Percentiles rank a stretch among this genome's conserved stretches.
Conservation (phyloP, 495 filamentous ascomycete species). For the Penicillium samsonianum region DNA sequence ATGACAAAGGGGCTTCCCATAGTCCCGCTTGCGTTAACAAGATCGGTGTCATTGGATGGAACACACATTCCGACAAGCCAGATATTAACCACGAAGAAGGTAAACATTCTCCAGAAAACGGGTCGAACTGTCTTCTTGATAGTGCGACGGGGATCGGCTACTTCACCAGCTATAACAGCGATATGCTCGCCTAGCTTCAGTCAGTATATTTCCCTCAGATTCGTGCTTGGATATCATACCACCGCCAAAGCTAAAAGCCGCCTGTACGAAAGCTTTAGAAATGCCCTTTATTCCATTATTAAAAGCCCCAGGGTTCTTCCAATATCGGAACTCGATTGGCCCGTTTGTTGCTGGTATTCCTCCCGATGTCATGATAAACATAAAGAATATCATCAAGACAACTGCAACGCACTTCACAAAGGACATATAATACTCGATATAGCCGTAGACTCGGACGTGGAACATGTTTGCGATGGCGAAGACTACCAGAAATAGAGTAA, state of each 20-base stretch:
- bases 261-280: conserved; percentile 33
- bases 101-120: conserved; percentile 37
- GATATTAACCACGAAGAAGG: conserved; percentile 35
- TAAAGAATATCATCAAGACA: conserved; percentile 34
- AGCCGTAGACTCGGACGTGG: conserved; percentile 29
- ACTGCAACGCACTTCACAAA: conserved; percentile 31
- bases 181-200: conserved; percentile 27
- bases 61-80: conserved; percentile 38
- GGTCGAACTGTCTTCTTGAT: conserved; percentile 33
- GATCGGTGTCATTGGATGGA: conserved; percentile 24
- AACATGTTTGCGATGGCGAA: conserved; percentile 27
- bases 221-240: conserved; percentile 11
- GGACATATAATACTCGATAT: conserved; percentile 34
- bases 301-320: conserved; percentile 33
- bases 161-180: conserved; percentile 34
- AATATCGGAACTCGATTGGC: conserved; percentile 31
- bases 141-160: conserved; percentile 25
- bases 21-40: conserved; percentile 27
- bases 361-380: conserved; percentile 38
- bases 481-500: conserved; percentile 29
- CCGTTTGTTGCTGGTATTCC: conserved; percentile 32
- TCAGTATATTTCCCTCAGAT: not conserved
- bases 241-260: conserved; percentile 33
- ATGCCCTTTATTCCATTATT: conserved; percentile 38
- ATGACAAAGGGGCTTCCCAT: conserved; percentile 34